phyloP scores from a whole-genome alignment of 2,329 filamentous ascomycete species.

The Magnaporthiopsis poae region DNA sequence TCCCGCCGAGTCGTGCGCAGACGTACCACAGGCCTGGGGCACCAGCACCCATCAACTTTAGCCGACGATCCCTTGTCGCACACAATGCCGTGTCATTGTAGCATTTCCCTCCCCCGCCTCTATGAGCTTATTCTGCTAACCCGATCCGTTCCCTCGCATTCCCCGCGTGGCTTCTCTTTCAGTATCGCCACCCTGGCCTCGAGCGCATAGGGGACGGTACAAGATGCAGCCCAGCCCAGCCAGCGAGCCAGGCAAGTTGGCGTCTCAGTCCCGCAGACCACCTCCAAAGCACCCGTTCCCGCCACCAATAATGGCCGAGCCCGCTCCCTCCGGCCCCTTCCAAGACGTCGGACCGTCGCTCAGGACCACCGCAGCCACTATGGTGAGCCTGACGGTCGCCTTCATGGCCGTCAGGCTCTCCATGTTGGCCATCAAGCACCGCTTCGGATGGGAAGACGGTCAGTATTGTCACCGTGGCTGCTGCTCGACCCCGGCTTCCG shows the following conservation, averaged over 20 bases:
- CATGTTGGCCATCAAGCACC: background rate
- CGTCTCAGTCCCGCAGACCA: background rate
- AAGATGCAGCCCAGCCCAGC: too few species aligned
- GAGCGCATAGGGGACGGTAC: background rate
- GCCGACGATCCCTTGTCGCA: background rate
- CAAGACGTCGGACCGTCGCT: background rate
- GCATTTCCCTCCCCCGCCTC: background rate
- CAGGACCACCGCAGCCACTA: background rate
- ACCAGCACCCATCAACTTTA: background rate
- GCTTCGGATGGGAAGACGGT: constrained; percentile 1
- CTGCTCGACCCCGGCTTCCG: background rate
- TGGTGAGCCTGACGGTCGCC: background rate
- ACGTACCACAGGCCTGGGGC: too few species aligned
- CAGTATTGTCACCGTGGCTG: background rate
- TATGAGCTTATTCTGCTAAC: too few species aligned
- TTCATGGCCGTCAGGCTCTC: constrained; percentile 5
- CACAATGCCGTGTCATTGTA: background rate
- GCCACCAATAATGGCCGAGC: background rate
- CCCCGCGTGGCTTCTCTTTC: background rate
- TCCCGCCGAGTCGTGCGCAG: background rate
- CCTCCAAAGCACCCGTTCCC: background rate
- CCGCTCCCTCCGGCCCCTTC: too few species aligned
- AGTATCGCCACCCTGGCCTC: too few species aligned
- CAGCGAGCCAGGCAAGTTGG: background rate
- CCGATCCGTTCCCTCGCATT: background rate